These are phyloP conservation scores for Ceratocystis albifundus DNA, from an alignment of 2,329 filamentous ascomycete species.

Conservation along the genomic window DNA sequence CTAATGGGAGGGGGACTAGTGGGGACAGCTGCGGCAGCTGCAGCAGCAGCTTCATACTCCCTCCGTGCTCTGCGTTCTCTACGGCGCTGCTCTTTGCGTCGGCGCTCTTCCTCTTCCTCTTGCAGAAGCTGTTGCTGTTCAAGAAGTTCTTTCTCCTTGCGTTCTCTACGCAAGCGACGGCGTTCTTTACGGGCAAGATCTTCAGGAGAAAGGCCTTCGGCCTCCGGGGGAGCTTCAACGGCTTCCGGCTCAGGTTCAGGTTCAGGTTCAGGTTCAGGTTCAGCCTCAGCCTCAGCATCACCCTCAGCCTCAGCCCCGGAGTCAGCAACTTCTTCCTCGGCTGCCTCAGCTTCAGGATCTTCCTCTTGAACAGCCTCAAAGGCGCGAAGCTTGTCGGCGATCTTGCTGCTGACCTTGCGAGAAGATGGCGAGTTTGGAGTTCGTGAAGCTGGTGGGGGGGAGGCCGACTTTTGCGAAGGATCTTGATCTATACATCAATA, in stretches of 20 bases:
- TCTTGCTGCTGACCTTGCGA: constrained; percentile 33
- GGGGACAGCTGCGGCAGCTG: not conserved
- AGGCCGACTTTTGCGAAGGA: constrained; percentile 11
- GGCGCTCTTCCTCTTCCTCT: constrained; percentile 15
- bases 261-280: not conserved
- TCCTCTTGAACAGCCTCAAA: constrained; percentile 40
- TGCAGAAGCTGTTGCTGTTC: constrained; percentile 16
- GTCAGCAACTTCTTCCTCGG: not conserved
- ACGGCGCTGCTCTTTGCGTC: constrained; percentile 14
- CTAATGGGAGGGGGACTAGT: constrained; percentile 16
- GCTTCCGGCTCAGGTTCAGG: constrained; percentile 6
- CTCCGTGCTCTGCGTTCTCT: constrained; percentile 12
- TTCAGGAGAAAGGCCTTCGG: constrained; percentile 5
- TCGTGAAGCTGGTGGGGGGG: constrained; percentile 12
- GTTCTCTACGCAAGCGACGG: constrained; percentile 21
- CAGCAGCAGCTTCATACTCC: constrained; percentile 7
- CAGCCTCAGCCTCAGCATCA: constrained; percentile 5
- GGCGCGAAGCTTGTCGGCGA: constrained; percentile 46
- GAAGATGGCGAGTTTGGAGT: not conserved
- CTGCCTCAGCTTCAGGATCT: not conserved
- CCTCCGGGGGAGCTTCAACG: not conserved
- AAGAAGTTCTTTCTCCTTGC: constrained; percentile 13
- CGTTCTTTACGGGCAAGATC: constrained; percentile 21
- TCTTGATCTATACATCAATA: constrained; percentile 12
- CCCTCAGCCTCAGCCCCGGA: not conserved